Evolutionary conservation across 176 grass and related monocot genomes (phyloP).

Genomic region (Puccinellia tenuiflora): DNA sequence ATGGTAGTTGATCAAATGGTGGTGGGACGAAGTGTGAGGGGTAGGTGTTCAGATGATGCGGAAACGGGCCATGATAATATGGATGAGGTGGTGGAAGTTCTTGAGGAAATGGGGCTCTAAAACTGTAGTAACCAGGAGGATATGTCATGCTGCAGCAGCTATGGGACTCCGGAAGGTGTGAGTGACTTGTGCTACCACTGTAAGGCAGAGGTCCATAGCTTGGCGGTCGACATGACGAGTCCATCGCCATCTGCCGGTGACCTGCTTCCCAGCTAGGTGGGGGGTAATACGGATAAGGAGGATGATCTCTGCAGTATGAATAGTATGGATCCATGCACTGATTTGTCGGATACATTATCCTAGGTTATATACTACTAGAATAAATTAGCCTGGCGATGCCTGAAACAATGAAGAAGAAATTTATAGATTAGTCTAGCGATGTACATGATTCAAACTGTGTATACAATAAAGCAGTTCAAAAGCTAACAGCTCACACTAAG

Average conservation of each 20-base stretch:
- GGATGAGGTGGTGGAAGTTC: slow-evolving; percentile 41
- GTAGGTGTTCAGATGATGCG: slow-evolving; percentile 24
- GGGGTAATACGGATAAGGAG: slow-evolving; percentile 37
- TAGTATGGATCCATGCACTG: slow-evolving; percentile 64
- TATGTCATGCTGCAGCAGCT: slow-evolving; percentile 35
- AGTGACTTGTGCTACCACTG: slow-evolving; percentile 20
- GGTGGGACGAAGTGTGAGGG: slow-evolving; percentile 38
- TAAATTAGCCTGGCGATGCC: slow-evolving; percentile 24
- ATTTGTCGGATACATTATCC: slow-evolving; percentile 49
- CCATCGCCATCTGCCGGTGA: slow-evolving; percentile 4
- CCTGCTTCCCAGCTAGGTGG: slow-evolving; percentile 36
- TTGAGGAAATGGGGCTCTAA: slow-evolving; percentile 45
- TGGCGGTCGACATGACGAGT: slow-evolving; percentile 19
- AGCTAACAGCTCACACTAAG: not conserved
- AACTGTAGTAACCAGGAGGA: slow-evolving; percentile 48
- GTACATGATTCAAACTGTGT: not conserved
- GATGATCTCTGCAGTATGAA: slow-evolving; percentile 43
- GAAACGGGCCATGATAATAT: slow-evolving; percentile 35
- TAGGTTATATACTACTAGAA: not conserved
- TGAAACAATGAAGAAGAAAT: not conserved
- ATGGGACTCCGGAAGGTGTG: slow-evolving; percentile 25
- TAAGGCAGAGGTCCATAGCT: slow-evolving; percentile 42
- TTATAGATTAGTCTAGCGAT: not conserved
- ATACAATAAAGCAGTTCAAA: not conserved
- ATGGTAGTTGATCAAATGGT: slow-evolving; percentile 34